Conservation (phyloP, 208 protist species). For the Wallacemonas collosoma region DNA sequence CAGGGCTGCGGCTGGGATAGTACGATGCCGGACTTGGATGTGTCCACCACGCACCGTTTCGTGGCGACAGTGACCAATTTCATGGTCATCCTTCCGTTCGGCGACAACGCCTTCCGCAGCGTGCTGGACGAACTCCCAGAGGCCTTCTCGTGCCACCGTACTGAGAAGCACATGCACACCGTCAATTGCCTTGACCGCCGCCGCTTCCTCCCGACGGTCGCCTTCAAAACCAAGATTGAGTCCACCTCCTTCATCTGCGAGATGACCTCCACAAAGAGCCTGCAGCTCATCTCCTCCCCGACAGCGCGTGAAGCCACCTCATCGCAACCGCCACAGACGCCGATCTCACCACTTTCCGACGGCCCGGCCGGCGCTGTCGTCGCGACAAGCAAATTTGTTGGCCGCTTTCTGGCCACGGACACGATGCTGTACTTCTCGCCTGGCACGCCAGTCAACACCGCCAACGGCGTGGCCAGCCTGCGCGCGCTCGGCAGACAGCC, state of each 20-base stretch:
- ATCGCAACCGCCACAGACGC: background rate
- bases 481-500: conserved; percentile 39
- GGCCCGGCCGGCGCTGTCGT: conserved; percentile 9
- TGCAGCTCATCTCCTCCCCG: conserved; percentile 4
- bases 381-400: conserved; percentile 33
- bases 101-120: conserved; percentile 76
- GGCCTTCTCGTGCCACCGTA: conserved; percentile 48
- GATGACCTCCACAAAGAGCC: conserved; percentile 29
- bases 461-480: conserved; percentile 19
- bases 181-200: conserved; percentile 55
- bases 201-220: conserved; percentile 76
- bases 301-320: background rate
- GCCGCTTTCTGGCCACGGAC: conserved; percentile 51
- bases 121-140: conserved; percentile 66
- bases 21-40: conserved; percentile 18
- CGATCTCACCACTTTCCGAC: background rate
- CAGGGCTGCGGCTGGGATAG: conserved; percentile 13
- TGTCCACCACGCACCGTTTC: conserved; percentile 38
- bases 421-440: conserved; percentile 71
- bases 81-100: conserved; percentile 80
- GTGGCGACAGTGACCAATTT: conserved; percentile 68
- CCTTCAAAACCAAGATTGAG: conserved; percentile 70
- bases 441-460: conserved; percentile 41
- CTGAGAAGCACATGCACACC: conserved; percentile 43
- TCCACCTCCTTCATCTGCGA: conserved; percentile 58